A percentile compares a stretch with the other conserved stretches of the same genome.
phyloP scores from a whole-genome alignment of 805 yeast genomes.

The Spathaspora boniae region DNA sequence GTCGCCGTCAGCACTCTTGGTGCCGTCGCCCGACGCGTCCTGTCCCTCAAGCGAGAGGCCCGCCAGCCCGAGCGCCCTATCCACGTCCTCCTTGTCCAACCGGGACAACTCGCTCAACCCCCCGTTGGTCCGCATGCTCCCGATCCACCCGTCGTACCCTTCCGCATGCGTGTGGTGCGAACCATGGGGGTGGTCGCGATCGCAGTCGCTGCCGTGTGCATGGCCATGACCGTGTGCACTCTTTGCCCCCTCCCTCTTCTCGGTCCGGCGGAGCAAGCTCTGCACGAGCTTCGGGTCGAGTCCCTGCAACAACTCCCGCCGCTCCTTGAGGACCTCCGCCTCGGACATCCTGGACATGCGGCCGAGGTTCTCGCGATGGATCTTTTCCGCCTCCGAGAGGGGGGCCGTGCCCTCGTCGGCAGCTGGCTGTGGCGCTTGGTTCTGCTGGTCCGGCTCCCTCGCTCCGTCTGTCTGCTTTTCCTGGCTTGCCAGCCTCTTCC shows the following conservation, averaged over 20 bases:
- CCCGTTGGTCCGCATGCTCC: conserved; percentile 37
- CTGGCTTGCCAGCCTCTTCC: conserved; percentile 38
- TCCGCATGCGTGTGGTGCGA: conserved; percentile 35
- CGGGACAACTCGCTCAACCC: conserved; percentile 29
- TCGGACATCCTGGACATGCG: conserved; percentile 58
- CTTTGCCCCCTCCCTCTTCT: conserved; percentile 33
- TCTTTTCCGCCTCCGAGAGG: conserved; percentile 64
- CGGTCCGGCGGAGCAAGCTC: conserved; percentile 54
- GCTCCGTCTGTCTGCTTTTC: conserved; percentile 3
- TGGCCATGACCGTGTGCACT: conserved; percentile 8
- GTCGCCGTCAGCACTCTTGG: conserved; percentile 17
- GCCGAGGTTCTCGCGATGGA: conserved; percentile 72
- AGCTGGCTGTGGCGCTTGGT: conserved; percentile 11
- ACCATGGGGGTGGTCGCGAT: conserved; percentile 15
- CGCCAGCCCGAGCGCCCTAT: conserved; percentile 33
- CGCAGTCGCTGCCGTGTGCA: too few relatives aligned
- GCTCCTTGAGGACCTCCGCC: conserved; percentile 61
- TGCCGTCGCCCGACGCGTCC: conserved; percentile 6
- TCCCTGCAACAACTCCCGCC: conserved; percentile 60
- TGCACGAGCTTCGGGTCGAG: conserved; percentile 69
- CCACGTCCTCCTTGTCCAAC: conserved; percentile 33
- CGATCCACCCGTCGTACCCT: conserved; percentile 40
- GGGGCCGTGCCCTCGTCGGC: conserved; percentile 8
- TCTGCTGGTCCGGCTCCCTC: conserved; percentile 3
- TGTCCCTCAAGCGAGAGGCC: conserved; percentile 14